phyloP scores from a whole-genome alignment of 257 asterid genomes.

The Solanum lignicaule region DNA sequence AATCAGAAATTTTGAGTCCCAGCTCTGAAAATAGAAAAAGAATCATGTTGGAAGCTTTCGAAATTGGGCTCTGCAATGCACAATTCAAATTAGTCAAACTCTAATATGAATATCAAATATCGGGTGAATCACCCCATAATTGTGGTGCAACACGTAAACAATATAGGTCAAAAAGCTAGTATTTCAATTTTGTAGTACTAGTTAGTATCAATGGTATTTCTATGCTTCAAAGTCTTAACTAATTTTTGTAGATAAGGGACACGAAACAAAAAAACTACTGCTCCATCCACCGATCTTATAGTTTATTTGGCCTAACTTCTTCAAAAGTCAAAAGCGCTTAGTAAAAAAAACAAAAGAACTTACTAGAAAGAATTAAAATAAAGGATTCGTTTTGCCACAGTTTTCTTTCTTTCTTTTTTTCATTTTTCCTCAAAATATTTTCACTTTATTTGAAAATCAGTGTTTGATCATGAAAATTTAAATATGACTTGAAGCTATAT shows the following conservation, averaged over 20 bases:
- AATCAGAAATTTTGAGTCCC: fast-evolving
- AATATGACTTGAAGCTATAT: background rate
- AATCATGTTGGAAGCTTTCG: background rate
- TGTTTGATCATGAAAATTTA: background rate
- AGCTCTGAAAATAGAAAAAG: background rate
- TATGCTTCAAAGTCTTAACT: background rate
- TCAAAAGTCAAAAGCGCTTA: background rate
- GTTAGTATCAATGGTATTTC: background rate
- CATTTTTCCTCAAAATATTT: background rate
- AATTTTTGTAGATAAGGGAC: background rate
- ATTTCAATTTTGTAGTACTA: background rate
- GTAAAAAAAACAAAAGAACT: background rate
- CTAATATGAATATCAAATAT: no score
- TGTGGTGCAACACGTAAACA: background rate
- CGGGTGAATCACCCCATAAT: fast-evolving
- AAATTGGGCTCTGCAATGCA: background rate
- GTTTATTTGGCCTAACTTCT: background rate
- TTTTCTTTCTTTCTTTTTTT: background rate
- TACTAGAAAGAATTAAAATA: background rate
- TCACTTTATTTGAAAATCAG: background rate
- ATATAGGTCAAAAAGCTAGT: background rate
- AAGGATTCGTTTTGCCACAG: background rate
- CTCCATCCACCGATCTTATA: background rate
- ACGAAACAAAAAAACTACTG: background rate
- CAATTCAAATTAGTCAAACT: background rate